Evolutionary conservation across 495 filamentous ascomycete genomes (phyloP).

Genomic region (Gamarada debralockiae): DNA sequence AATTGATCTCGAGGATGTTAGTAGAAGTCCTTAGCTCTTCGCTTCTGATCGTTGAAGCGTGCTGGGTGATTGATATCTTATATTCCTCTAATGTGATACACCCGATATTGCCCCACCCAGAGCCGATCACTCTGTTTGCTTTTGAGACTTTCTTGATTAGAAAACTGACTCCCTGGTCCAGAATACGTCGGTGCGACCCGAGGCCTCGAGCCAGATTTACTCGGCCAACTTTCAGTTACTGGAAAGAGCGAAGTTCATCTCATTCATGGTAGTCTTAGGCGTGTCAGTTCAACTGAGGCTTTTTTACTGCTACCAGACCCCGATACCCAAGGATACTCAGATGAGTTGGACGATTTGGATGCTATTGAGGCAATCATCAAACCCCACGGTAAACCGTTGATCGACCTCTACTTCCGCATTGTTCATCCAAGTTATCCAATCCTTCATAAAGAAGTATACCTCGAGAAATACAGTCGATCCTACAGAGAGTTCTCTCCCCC

Average conservation of each 20-base stretch:
- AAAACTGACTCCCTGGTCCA: no score
- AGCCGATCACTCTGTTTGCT: no score
- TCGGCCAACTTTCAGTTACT: conserved; percentile 63
- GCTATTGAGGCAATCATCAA: conserved; percentile 78
- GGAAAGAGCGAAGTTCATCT: conserved; percentile 62
- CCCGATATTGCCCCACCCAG: no score
- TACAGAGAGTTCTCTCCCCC: conserved; percentile 77
- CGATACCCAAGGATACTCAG: conserved; percentile 54
- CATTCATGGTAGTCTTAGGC: conserved; percentile 61
- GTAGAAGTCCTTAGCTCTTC: no score
- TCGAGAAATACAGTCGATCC: conserved; percentile 75
- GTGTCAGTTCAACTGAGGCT: conserved; percentile 75
- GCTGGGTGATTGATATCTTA: no score
- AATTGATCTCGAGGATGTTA: no score
- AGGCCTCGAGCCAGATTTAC: conserved; percentile 66
- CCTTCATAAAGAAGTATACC: conserved; percentile 79
- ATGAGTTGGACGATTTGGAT: conserved; percentile 62
- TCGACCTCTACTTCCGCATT: conserved; percentile 82
- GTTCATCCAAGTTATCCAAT: conserved; percentile 91
- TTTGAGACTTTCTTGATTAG: no score
- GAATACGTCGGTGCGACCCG: conserved; percentile 66
- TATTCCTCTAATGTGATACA: no score
- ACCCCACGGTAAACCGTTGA: conserved; percentile 72
- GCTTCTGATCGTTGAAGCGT: no score
- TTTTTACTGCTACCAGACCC: conserved; percentile 75